Evolutionary conservation across 768 basidiomycete genomes (phyloP), one percentile per base, ranked within the genome.

Genomic region (Phanerodontia chrysosporium): DNA sequence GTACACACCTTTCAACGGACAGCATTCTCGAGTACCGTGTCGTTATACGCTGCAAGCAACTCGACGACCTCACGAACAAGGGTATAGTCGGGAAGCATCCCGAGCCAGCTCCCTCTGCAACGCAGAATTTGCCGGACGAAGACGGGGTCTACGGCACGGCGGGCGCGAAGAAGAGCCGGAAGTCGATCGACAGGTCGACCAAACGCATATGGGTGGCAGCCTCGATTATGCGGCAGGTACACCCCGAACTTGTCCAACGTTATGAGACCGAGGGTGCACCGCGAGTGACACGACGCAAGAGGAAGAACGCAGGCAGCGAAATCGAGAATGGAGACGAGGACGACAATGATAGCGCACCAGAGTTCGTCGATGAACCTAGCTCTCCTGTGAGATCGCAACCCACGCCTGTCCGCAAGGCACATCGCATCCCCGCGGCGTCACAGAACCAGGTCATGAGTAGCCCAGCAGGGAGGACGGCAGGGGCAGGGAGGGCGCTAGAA

Each of bases 201-300:
- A 59, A 74, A 52, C 67, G 70, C 18, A 60, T 79, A 0, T 81
- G 80, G 80, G 63, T 80, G 14, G 75, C 79, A 0, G 79, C 74
- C 2, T 71, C 66, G 9, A 69, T 82, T 29, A 65, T 82, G 55
- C 65, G 68, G n/a, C 70, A 73, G 56, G 80, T 76, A 10, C 72
- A 75, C 56, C 79, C 78, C 1, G 64, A 57, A 5, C 56, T 80
- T 9, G 74, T 78, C 1, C 62, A 65, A 28, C 70, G 67, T 8
- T 80, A 68, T 60, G 70, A 59, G 65, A 61, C 5, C 58, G 52
- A 30, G 70, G 63, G 27, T 76, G 73, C 44, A 63, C 68, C 67
- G 58, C 65, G 70, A 58, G 54, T 45, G n/a, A 29, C 45, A 51
- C 59, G 58, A 46, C 62, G 60, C 22, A 63, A 48, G 48, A 58